Percentiles rank a stretch among this genome's conserved stretches.
Conservation (phyloP, 352 stramenopile species). For the Halophytophthora polymorphica region DNA sequence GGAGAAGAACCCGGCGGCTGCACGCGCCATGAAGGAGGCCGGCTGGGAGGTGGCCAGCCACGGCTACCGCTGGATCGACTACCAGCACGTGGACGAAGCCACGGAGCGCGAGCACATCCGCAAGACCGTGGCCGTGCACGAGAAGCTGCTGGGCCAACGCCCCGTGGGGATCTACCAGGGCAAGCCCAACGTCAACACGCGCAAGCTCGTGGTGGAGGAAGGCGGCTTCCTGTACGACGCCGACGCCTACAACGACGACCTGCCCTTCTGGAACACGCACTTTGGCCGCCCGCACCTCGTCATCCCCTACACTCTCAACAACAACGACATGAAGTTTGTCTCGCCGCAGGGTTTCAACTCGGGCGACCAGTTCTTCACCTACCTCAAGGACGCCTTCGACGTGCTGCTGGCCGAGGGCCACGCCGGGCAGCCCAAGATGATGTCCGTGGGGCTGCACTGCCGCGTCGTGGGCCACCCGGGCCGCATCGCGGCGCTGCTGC, state of each 20-base stretch:
- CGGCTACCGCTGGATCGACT: constrained; percentile 96
- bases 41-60: constrained; percentile 93
- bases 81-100: constrained; percentile 91
- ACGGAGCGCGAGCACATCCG: constrained; percentile 92
- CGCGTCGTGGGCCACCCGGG: constrained; percentile 88
- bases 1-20: constrained; percentile 91
- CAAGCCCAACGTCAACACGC: constrained; percentile 93
- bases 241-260: constrained; percentile 94
- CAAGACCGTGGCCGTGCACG: constrained; percentile 90
- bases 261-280: constrained; percentile 93
- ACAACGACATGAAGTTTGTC: constrained; percentile 97
- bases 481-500: constrained; percentile 84
- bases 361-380: constrained; percentile 91
- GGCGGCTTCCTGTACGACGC: constrained; percentile 95
- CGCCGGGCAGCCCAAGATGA: constrained; percentile 91
- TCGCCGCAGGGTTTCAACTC: constrained; percentile 90
- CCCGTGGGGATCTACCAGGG: constrained; percentile 96
- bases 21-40: constrained; percentile 89
- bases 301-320: constrained; percentile 94
- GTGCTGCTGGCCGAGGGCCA: constrained; percentile 88
- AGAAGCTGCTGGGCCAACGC: constrained; percentile 85
- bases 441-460: constrained; percentile 94
- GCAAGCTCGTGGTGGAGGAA: constrained; percentile 89
- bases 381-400: constrained; percentile 91
- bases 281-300: constrained; percentile 91